Evolutionary conservation across 768 basidiomycete genomes (phyloP), one percentile per base, ranked within the genome.

Genomic region (Hydnum rufescens): DNA sequence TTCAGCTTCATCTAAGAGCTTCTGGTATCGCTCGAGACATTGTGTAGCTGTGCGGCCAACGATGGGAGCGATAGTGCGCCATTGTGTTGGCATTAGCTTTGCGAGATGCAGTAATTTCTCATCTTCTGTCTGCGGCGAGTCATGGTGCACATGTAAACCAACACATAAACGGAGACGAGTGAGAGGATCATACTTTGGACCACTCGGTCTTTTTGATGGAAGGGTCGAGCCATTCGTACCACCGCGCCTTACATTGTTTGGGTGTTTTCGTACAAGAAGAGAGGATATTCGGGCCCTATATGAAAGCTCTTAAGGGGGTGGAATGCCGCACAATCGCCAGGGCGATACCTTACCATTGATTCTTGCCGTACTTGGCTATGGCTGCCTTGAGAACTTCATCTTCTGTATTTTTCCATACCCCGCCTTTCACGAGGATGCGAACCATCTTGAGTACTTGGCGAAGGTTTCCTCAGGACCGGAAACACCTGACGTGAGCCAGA

Each of bases 121-220:
- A 67, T 99, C 95, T 67, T 99, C 95, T 18, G 84, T 88, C 87
- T 92, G 36, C 34, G 19, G 19, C 25, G 18, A 18, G 43, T 2
- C 22, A 30, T 50, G 51, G 13, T 46, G 26, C 29, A 23, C 19
- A 26, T 32, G 4, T 36, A 28, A 54, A 55, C 26, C 19, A 50
- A 42, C 48, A 53, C 4, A 3, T 22, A 18, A 5, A 46, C 31
- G 3, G 18, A 6, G 36, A 4, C 13, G 19, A 16, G 32, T 16
- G 19, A 16, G 6, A 16, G 8, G n/a, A n/a, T 65, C 73, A 46
- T 55, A 81, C 90, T 70, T 96, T 97, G 44, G 92, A 95, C 95
- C 95, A 99, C 65, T 97, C 95, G 18, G 93, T 96, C 72, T 99
- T 99, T 68, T 96, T 96, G 67, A 97, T 99, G 50, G 89, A 92